Conservation (phyloP, 306 rosid species). For the Ormosia semicastrata region DNA sequence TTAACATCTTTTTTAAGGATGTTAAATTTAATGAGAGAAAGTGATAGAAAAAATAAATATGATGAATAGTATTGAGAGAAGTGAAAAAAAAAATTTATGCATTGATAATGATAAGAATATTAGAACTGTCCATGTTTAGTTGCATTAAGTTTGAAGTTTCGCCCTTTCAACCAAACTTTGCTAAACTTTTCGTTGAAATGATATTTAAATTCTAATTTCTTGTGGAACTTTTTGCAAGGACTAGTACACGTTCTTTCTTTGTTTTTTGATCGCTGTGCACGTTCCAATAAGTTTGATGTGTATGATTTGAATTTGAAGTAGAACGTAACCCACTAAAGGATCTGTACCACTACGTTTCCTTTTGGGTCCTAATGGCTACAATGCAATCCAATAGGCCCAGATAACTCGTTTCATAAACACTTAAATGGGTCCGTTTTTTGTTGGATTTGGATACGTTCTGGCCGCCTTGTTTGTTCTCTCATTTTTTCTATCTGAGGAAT, state of each 20-base stretch:
- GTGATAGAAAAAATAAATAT: too few species aligned
- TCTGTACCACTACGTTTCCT: neutral
- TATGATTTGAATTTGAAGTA: neutral
- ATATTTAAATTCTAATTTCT: neutral
- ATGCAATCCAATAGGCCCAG: neutral
- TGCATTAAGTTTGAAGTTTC: neutral
- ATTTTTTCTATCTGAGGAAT: too few species aligned
- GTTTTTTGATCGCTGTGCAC: too few species aligned
- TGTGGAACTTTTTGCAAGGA: neutral
- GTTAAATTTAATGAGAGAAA: too few species aligned
- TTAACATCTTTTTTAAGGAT: too few species aligned
- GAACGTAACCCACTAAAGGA: neutral
- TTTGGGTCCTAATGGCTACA: neutral
- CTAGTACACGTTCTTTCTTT: neutral
- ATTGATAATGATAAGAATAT: too few species aligned
- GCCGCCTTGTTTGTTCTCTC: neutral
- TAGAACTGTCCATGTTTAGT: neutral
- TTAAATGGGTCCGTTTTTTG: too few species aligned
- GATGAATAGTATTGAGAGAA: too few species aligned
- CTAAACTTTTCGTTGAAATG: neutral
- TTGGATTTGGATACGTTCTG: neutral
- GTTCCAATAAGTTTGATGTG: too few species aligned
- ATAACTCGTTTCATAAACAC: neutral
- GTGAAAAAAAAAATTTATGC: too few species aligned
- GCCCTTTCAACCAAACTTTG: neutral